phyloP scores from a whole-genome alignment of 768 basidiomycete genomes.

The Psilocybe sp. region DNA sequence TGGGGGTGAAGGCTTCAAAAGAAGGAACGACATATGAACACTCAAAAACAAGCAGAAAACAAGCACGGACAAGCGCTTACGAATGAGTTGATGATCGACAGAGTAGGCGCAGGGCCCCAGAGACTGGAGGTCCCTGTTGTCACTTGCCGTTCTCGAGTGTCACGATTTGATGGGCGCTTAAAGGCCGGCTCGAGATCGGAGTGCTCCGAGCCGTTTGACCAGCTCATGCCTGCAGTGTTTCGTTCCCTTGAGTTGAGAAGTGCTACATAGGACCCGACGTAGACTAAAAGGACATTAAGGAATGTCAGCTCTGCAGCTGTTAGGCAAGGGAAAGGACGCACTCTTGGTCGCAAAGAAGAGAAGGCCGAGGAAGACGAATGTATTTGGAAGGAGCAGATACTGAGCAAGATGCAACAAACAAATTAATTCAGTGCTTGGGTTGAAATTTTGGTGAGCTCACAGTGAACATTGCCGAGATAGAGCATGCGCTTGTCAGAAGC shows the following conservation, averaged over 20 bases:
- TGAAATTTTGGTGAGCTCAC: not conserved
- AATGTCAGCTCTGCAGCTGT: not conserved
- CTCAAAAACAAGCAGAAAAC: too few species aligned
- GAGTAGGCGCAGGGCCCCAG: too few species aligned
- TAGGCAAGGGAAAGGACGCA: not conserved
- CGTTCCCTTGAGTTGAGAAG: conserved; percentile 44
- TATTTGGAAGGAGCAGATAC: conserved; percentile 10
- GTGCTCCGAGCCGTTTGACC: too few species aligned
- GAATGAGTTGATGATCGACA: too few species aligned
- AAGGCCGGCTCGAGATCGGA: too few species aligned
- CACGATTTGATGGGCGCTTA: too few species aligned
- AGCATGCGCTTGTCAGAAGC: conserved; percentile 13
- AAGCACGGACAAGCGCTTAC: too few species aligned
- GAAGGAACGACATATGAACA: too few species aligned
- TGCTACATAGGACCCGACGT: conserved; percentile 44
- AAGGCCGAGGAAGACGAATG: conserved; percentile 11
- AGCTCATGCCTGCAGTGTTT: not conserved
- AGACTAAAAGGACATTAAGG: conserved; percentile 28
- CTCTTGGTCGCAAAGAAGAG: conserved; percentile 13
- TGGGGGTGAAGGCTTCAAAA: too few species aligned
- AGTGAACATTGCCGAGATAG: conserved; percentile 11
- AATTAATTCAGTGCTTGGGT: not conserved
- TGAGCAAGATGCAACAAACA: not conserved
- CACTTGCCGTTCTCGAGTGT: too few species aligned
- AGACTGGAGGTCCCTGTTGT: too few species aligned